Conservation (phyloP, 495 filamentous ascomycete genomes). For the Aspergillus indologenus region DNA sequence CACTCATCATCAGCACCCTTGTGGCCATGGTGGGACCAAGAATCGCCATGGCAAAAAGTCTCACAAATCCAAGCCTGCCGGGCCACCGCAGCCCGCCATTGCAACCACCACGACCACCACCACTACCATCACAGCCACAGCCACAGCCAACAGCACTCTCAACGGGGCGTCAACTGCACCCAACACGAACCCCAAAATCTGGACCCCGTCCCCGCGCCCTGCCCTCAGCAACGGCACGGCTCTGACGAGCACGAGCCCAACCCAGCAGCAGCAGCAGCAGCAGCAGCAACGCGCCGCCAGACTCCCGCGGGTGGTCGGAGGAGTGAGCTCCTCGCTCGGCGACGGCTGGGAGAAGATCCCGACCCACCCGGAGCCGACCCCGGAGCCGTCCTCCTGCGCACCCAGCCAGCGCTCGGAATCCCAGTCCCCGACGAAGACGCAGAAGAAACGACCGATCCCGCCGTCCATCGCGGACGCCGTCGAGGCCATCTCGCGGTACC, state of each 20-base stretch:
- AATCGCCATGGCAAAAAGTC: background rate
- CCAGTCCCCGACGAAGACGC: no score
- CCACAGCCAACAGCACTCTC: background rate
- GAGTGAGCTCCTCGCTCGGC: background rate
- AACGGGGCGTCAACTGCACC: background rate
- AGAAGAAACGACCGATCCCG: constrained; percentile 2
- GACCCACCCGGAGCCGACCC: no score
- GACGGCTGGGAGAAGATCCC: background rate
- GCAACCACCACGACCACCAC: no score
- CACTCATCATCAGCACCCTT: no score
- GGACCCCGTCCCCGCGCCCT: background rate
- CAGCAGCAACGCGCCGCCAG: background rate
- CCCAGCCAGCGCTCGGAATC: no score
- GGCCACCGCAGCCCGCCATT: no score
- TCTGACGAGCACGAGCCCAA: no score
- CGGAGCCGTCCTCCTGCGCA: no score
- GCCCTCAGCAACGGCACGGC: no score
- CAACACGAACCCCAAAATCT: constrained; percentile 19
- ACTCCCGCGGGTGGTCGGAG: background rate
- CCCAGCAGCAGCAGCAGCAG: background rate
- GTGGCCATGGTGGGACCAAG: background rate
- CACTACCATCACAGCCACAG: background rate
- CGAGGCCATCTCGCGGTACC: constrained; percentile 50
- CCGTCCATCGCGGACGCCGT: constrained; percentile 27
- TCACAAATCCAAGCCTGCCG: background rate